Percentiles rank a stretch among this genome's conserved stretches.
phyloP scores from a whole-genome alignment of 768 basidiomycete genomes.

The Crucibulum laeve region DNA sequence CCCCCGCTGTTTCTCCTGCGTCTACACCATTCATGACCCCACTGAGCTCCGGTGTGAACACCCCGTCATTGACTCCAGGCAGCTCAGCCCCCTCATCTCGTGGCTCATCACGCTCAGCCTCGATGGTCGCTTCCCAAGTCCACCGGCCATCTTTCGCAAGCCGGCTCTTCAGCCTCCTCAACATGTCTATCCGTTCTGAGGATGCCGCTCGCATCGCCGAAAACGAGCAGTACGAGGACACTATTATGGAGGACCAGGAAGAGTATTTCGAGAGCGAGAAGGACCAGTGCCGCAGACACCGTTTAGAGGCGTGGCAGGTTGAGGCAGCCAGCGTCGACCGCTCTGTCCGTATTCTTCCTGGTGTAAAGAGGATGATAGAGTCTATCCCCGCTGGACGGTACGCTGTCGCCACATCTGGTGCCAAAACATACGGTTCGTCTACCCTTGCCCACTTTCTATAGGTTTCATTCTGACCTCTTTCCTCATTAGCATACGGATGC shows the following conservation, averaged over 20 bases:
- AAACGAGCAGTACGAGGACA: constrained; percentile 19
- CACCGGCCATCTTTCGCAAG: constrained; percentile 45
- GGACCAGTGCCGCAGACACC: constrained; percentile 24
- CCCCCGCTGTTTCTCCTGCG: constrained; percentile 13
- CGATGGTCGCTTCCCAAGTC: constrained; percentile 25
- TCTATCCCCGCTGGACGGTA: constrained; percentile 63
- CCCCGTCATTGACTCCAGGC: constrained; percentile 35
- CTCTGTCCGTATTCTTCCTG: constrained; percentile 67
- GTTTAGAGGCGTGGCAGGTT: constrained; percentile 46
- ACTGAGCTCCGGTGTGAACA: constrained; percentile 27
- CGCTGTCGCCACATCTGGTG: constrained; percentile 72
- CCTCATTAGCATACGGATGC: constrained; percentile 50
- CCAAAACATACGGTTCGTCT: constrained; percentile 59
- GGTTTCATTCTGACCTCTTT: constrained; percentile 1
- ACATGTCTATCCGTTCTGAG: constrained; percentile 28
- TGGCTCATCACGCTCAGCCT: constrained; percentile 39
- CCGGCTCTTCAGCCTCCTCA: constrained; percentile 34
- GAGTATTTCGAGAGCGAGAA: constrained; percentile 13
- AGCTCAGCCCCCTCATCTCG: constrained; percentile 19
- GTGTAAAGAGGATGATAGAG: constrained; percentile 60
- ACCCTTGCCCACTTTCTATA: constrained; percentile 1
- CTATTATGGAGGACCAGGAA: constrained; percentile 29
- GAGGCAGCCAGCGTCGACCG: constrained; percentile 56
- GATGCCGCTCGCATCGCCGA: constrained; percentile 13
- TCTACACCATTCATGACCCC: constrained; percentile 10